These are phyloP conservation scores for Tetrahymena borealis DNA, from an alignment of 73 alveolate species.

Conservation along the genomic window DNA sequence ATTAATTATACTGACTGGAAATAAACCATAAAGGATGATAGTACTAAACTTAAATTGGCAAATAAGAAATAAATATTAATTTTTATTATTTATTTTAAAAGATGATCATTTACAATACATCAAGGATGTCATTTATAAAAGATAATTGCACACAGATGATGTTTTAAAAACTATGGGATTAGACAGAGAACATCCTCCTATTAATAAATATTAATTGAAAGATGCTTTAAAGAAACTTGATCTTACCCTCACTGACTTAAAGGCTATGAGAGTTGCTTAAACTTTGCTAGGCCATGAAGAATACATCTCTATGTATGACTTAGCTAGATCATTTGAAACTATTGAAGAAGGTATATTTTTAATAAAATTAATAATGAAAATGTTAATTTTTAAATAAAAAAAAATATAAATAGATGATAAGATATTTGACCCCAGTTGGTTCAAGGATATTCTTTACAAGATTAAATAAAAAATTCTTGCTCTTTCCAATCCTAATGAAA, in stretches of 20 bases:
- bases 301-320: constrained; percentile 19
- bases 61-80: not conserved
- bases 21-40: constrained; percentile 17
- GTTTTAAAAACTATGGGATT: constrained; percentile 28
- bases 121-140: constrained; percentile 34
- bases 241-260: constrained; percentile 14
- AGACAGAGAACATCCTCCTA: constrained; percentile 31
- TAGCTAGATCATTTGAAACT: constrained; percentile 14
- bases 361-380: not conserved
- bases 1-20: constrained; percentile 42
- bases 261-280: constrained; percentile 25
- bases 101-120: constrained; percentile 32
- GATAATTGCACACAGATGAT: constrained; percentile 42
- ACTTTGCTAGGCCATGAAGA: constrained; percentile 21
- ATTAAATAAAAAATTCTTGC: constrained; percentile 16
- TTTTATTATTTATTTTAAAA: not conserved
- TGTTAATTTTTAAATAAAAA: not conserved
- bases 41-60: not conserved
- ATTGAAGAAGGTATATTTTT: constrained; percentile 7
- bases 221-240: constrained; percentile 30
- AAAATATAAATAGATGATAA: not conserved
- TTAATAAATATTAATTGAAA: constrained; percentile 4
- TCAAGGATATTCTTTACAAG: constrained; percentile 24
- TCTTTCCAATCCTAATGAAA: not conserved
- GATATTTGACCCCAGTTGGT: constrained; percentile 22